phyloP scores from a whole-genome alignment of 2,329 filamentous ascomycete genomes.

The Cladosporium sp. region DNA sequence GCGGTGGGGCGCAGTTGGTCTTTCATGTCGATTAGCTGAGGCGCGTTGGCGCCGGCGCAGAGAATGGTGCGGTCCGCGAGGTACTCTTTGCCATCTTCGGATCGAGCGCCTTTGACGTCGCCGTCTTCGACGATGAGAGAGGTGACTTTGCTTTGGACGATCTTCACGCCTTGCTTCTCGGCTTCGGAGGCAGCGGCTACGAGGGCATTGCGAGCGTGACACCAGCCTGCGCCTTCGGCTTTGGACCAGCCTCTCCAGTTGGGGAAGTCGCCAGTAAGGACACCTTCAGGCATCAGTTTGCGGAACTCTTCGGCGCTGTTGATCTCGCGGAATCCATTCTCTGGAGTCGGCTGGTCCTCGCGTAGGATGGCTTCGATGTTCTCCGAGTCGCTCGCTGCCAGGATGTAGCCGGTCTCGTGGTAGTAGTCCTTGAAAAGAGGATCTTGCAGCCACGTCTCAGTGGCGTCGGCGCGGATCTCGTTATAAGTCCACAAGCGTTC shows the following conservation, averaged over 20 bases:
- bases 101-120: slow-evolving; percentile 48
- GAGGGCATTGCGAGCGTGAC: slow-evolving; percentile 55
- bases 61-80: slow-evolving; percentile 51
- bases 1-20: slow-evolving; percentile 57
- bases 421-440: slow-evolving; percentile 48
- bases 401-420: slow-evolving; percentile 52
- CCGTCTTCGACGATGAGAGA: slow-evolving; percentile 41
- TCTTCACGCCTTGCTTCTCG: slow-evolving; percentile 49
- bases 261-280: slow-evolving; percentile 53
- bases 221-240: slow-evolving; percentile 53
- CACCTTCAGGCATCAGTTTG: slow-evolving; percentile 54
- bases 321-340: slow-evolving; percentile 36
- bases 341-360: slow-evolving; percentile 27
- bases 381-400: slow-evolving; percentile 47
- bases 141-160: slow-evolving; percentile 49
- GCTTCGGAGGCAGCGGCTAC: slow-evolving; percentile 50
- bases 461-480: slow-evolving; percentile 39
- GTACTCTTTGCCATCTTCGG: slow-evolving; percentile 46
- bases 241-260: slow-evolving; percentile 56
- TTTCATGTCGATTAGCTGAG: slow-evolving; percentile 53
- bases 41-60: slow-evolving; percentile 52
- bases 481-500: slow-evolving; percentile 22
- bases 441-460: slow-evolving; percentile 48
- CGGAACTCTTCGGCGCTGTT: slow-evolving; percentile 51
- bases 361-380: slow-evolving; percentile 34